Base-by-base conservation (phyloP, 2,329 filamentous ascomycete genomes). In the Achaetomium macrosporum region DNA sequence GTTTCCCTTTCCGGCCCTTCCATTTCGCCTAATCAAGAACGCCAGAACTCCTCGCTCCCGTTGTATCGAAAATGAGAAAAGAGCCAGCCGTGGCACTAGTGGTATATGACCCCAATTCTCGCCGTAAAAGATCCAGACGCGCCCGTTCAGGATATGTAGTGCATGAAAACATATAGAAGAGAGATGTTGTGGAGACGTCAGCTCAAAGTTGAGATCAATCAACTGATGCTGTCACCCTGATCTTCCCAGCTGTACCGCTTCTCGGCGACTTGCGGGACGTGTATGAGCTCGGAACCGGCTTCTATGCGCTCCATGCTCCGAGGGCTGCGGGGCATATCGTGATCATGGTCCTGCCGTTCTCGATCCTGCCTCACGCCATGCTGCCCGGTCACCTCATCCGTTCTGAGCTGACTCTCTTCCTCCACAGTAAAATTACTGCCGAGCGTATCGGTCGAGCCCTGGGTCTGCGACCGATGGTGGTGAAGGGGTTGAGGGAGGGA, bases 351-450 rank as follows among this genome's bases (percentile, higher is more conserved):
- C 8, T 49, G 33, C 11, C 19, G 29, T 19, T 55, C 17, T 5
- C 51, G 43, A 5, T 25, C 48, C 13, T 41, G 30, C 12, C 31
- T 31, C 16, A 29, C 33, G 15, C 60, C 62, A 8, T 57, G 55
- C 19, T 66, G 64, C 11, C 61, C 57, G 10, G 62, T 59, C 39
- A 66, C 51, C 48, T 66, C 65, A 36, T 64, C 66, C 35, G 63
- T 63, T 31, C 60, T 62, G 12, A 66, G 59, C 7, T 39, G 54
- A 12, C 47, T 45, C 54, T 76, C 74, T 56, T 82, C 76, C 20
- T 81, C 75, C 10, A 78, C 73, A 0, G 79, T 82, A 58, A 73
- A 82, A 53, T 82, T 79, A 62, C 79, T 82, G 17, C 78, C 78
- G 8, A 82, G 63, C 2, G 77, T 81, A 52, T 74, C 72, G 31